Conservation (phyloP, 192 early-diverging fungal genomes). For the Chytriomyces hyalinus region DNA sequence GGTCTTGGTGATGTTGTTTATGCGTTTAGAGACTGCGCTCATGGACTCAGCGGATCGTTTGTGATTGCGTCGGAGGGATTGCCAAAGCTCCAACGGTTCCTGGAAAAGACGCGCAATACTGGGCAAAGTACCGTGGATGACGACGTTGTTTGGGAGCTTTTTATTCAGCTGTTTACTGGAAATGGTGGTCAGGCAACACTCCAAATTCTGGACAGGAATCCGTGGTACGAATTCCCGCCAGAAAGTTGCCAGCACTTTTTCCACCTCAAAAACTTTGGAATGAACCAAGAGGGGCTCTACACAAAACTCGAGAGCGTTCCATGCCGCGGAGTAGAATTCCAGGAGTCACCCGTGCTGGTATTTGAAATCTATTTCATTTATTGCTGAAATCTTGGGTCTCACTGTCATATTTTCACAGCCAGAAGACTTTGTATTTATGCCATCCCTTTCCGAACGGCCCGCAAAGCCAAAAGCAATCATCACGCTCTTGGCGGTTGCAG, state of each 20-base stretch:
- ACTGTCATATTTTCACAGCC: slow-evolving; percentile 1
- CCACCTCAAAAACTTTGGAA: slow-evolving; percentile 1
- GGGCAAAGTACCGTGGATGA: background rate
- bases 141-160: slow-evolving; percentile 1
- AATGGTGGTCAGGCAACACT: background rate
- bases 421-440: background rate
- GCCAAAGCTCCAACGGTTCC: background rate
- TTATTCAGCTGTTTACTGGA: slow-evolving; percentile 1
- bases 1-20: slow-evolving; percentile 10
- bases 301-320: background rate
- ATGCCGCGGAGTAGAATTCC: background rate
- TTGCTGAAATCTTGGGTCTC: background rate
- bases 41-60: background rate
- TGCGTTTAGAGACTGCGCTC: slow-evolving; percentile 6
- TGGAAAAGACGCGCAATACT: background rate
- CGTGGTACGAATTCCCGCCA: background rate
- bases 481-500: background rate
- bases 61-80: background rate
- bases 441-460: background rate
- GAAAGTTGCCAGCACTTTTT: background rate
- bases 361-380: background rate
- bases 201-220: background rate
- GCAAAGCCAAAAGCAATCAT: slow-evolving; percentile 15
- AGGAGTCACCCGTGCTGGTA: background rate
- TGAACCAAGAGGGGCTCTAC: background rate